Conservation (phyloP, 768 basidiomycete genomes). For the Serendipita sp. region DNA sequence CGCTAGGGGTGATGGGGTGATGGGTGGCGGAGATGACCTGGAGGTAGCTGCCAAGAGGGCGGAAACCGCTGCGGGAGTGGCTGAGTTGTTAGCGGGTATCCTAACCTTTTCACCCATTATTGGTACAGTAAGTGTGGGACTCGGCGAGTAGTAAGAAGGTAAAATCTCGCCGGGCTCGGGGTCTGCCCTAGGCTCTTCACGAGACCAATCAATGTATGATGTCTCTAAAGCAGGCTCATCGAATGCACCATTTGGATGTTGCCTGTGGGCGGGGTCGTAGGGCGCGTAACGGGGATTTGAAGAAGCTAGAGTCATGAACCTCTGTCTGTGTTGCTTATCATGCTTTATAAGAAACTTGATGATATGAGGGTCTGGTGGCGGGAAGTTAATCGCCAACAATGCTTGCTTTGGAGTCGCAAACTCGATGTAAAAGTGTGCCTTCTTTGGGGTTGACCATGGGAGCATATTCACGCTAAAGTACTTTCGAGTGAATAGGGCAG, state of each 20-base stretch:
- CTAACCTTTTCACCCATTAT: background rate
- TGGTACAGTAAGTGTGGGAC: background rate
- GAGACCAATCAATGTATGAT: background rate
- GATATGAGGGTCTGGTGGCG: background rate
- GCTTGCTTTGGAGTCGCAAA: background rate
- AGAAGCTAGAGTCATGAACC: background rate
- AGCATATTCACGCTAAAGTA: background rate
- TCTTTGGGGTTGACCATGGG: background rate
- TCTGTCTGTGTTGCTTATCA: background rate
- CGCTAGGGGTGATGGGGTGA: background rate
- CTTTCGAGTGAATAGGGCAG: too few species aligned
- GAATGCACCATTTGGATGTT: background rate
- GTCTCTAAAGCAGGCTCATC: background rate
- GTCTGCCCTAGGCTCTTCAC: background rate
- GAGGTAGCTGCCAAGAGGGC: background rate
- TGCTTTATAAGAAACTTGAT: background rate
- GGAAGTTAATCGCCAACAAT: background rate
- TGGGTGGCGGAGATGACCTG: background rate
- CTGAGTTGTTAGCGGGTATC: background rate
- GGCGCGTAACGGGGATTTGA: background rate
- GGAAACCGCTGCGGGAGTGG: background rate
- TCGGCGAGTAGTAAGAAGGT: background rate
- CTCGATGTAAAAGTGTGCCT: background rate
- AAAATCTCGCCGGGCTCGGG: background rate
- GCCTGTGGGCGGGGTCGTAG: background rate